phyloP scores from a whole-genome alignment of 371 early-diverging fungal genomes.

The Syncephalastrum contaminatum region DNA sequence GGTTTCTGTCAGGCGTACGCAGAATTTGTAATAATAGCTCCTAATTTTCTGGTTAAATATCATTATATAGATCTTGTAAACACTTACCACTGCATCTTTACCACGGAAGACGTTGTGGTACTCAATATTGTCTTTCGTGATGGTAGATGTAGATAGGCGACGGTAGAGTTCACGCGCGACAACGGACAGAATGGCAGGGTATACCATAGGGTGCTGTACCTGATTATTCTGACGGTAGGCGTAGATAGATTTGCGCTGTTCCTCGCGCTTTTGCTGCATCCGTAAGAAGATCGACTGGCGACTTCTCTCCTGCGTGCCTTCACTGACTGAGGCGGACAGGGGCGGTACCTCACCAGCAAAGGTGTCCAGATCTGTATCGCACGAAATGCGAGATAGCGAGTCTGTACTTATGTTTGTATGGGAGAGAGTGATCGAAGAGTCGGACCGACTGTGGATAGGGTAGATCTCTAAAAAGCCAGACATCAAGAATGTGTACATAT shows the following conservation, averaged over 20 bases:
- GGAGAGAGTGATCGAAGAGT: slow-evolving; percentile 9
- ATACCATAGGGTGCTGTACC: slow-evolving; percentile 26
- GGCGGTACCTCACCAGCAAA: slow-evolving; percentile 2
- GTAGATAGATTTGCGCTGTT: slow-evolving; percentile 35
- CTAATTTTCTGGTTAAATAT: slow-evolving; percentile 10
- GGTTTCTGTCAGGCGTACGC: slow-evolving; percentile 76
- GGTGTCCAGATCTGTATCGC: slow-evolving; percentile 9
- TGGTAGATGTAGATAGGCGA: slow-evolving; percentile 37
- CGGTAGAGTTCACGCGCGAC: slow-evolving; percentile 72
- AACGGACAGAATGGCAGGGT: slow-evolving; percentile 77
- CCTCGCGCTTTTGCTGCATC: slow-evolving; percentile 35
- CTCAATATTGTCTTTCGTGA: slow-evolving; percentile 73
- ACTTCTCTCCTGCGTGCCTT: background rate
- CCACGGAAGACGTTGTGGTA: slow-evolving; percentile 80
- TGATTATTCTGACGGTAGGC: slow-evolving; percentile 25
- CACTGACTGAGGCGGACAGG: background rate
- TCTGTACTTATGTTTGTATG: background rate
- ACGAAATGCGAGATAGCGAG: slow-evolving; percentile 1
- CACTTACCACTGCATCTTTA: slow-evolving; percentile 75
- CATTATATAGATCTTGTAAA: background rate
- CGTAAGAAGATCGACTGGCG: slow-evolving; percentile 18
- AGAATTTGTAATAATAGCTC: slow-evolving; percentile 67
- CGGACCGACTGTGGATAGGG: slow-evolving; percentile 16
- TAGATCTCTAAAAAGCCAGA: background rate
- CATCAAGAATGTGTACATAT: too few relatives aligned